These are phyloP conservation scores for Salix purpurea DNA, from an alignment of 345 rosid genomes.

Conservation along the genomic window DNA sequence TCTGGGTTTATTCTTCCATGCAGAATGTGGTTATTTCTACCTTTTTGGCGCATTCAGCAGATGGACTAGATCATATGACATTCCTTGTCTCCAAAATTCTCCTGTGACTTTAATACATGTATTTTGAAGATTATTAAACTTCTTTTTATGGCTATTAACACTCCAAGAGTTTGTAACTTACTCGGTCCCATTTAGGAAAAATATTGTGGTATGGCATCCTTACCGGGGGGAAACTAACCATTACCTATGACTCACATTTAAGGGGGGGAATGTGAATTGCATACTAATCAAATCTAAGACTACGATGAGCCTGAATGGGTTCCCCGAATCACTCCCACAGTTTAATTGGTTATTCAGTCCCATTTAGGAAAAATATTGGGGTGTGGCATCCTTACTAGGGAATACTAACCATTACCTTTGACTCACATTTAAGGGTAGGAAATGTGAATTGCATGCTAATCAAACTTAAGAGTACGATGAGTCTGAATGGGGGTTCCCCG, in stretches of 20 bases:
- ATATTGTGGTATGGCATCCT: background rate
- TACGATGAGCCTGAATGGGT: no score
- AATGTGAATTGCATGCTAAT: background rate
- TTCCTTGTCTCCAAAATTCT: background rate
- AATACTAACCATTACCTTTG: background rate
- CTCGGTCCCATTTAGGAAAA: background rate
- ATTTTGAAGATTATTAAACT: background rate
- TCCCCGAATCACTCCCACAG: no score
- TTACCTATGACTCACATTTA: background rate
- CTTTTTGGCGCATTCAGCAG: background rate
- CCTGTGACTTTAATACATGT: background rate
- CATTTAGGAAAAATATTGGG: background rate
- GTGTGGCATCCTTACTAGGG: background rate
- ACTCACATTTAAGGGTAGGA: background rate
- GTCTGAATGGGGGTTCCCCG: no score
- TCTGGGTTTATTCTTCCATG: background rate
- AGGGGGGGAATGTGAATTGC: background rate
- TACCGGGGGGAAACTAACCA: background rate
- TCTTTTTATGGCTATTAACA: background rate
- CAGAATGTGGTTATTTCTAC: background rate
- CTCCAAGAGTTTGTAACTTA: no score
- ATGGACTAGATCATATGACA: background rate
- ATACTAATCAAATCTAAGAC: no score
- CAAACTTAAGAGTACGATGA: no score
- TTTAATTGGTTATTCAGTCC: no score